phyloP scores from a whole-genome alignment of 352 stramenopile genomes.

The Pythium angustatum region DNA sequence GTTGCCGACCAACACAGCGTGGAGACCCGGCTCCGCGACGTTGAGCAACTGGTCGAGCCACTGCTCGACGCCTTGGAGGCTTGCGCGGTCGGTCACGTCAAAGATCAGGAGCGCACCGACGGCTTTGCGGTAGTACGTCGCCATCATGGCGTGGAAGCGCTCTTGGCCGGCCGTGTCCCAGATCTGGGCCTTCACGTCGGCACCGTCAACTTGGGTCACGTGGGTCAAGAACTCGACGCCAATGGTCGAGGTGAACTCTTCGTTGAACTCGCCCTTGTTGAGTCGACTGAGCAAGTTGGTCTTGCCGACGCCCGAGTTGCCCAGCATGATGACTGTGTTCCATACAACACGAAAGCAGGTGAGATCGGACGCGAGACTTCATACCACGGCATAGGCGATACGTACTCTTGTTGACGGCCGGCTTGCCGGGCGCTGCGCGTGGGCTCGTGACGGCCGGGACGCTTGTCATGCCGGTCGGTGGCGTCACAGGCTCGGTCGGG shows the following conservation, averaged over 20 bases:
- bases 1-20: conserved; percentile 72
- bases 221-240: conserved; percentile 89
- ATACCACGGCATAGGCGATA: neutral
- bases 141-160: conserved; percentile 88
- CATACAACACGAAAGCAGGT: neutral
- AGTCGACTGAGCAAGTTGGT: conserved; percentile 81
- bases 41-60: conserved; percentile 79
- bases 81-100: conserved; percentile 60
- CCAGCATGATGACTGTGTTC: conserved; percentile 69
- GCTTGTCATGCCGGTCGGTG: neutral
- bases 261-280: conserved; percentile 82
- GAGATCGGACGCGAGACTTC: neutral
- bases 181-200: conserved; percentile 84
- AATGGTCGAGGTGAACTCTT: conserved; percentile 84
- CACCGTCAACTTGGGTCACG: conserved; percentile 61
- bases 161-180: conserved; percentile 89
- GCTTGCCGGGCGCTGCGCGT: conserved; percentile 40
- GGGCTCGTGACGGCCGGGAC: conserved; percentile 10
- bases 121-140: conserved; percentile 87
- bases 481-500: conserved; percentile 31
- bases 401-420: conserved; percentile 67
- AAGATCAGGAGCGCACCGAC: conserved; percentile 79
- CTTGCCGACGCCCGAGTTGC: conserved; percentile 86
- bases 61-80: conserved; percentile 53
- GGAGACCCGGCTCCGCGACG: conserved; percentile 66